These are phyloP conservation scores for Microsporum ferrugineum DNA, from an alignment of 2,329 filamentous ascomycete species.

Conservation along the genomic window DNA sequence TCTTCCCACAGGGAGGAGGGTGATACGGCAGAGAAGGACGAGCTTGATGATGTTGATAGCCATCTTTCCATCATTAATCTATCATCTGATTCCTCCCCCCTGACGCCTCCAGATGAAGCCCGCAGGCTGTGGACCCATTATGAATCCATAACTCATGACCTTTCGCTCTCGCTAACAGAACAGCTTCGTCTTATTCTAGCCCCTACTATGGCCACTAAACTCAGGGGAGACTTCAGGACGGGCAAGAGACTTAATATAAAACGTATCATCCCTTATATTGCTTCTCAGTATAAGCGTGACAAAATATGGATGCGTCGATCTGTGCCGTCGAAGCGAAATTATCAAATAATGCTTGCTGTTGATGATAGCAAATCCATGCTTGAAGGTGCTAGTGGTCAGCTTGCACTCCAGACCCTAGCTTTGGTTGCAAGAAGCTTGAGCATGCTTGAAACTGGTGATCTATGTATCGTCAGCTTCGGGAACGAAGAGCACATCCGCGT, in stretches of 20 bases:
- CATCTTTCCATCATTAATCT: constrained; percentile 64
- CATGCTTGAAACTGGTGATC: constrained; percentile 88
- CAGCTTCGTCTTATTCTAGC: constrained; percentile 92
- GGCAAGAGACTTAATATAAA: constrained; percentile 99
- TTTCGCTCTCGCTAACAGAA: constrained; percentile 81
- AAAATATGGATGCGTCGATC: constrained; percentile 99
- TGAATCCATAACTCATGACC: constrained; percentile 69
- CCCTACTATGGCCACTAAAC: constrained; percentile 87
- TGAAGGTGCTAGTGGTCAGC: constrained; percentile 60
- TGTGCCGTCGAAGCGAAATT: constrained; percentile 82
- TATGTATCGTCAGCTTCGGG: constrained; percentile 87
- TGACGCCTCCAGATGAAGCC: constrained; percentile 45
- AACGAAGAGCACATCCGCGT: constrained; percentile 58
- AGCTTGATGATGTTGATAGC: constrained; percentile 40
- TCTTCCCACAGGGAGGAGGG: constrained; percentile 19
- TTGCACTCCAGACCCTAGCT: constrained; percentile 89
- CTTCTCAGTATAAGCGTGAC: constrained; percentile 94
- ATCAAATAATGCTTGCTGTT: constrained; percentile 94
- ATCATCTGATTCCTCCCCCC: constrained; percentile 36
- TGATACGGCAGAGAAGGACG: constrained; percentile 34
- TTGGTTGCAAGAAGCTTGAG: constrained; percentile 76
- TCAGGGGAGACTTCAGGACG: constrained; percentile 91
- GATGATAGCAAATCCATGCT: constrained; percentile 95
- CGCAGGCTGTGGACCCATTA: constrained; percentile 74
- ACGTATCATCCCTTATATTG: constrained; percentile 98